Percentiles rank a stretch among this genome's conserved stretches.
These are phyloP conservation scores for Wallacemonas sp. DNA, from an alignment of 208 protist species.

Conservation along the genomic window DNA sequence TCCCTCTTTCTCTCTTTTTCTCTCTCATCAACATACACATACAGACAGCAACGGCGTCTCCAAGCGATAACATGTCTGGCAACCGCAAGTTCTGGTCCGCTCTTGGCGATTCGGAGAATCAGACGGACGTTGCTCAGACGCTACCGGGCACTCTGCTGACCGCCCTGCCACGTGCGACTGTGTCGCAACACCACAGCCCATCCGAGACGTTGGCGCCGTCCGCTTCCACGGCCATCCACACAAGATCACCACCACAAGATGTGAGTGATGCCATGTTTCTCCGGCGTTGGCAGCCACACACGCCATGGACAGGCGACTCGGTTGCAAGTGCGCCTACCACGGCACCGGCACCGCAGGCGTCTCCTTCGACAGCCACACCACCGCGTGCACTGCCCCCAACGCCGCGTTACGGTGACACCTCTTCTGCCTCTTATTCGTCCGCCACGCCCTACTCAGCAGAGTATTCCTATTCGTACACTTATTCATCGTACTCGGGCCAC, in stretches of 20 bases:
- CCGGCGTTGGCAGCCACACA: neutral
- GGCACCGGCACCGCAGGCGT: too few species aligned
- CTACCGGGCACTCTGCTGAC: too few species aligned
- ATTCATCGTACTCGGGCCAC: neutral
- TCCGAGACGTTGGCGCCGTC: too few species aligned
- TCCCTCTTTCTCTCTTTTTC: neutral
- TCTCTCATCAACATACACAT: too few species aligned
- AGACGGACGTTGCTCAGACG: too few species aligned
- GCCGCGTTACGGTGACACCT: too few species aligned
- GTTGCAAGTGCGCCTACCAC: neutral
- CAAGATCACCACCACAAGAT: too few species aligned
- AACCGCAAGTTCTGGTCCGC: neutral
- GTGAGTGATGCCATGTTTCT: neutral
- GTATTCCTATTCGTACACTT: slow-evolving; percentile 7
- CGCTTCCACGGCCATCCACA: neutral
- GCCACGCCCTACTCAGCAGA: neutral
- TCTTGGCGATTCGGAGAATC: too few species aligned
- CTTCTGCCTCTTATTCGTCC: neutral
- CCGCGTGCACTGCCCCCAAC: neutral
- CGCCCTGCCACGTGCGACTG: neutral
- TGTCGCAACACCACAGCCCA: too few species aligned
- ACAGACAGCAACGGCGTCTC: too few species aligned
- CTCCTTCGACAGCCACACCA: neutral
- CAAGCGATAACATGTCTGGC: too few species aligned
- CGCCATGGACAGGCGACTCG: neutral